Percentiles rank a stretch among this genome's conserved stretches.
These are phyloP conservation scores for Macadamia integrifolia DNA, from an alignment of 164 flowering plant species.

Conservation along the genomic window DNA sequence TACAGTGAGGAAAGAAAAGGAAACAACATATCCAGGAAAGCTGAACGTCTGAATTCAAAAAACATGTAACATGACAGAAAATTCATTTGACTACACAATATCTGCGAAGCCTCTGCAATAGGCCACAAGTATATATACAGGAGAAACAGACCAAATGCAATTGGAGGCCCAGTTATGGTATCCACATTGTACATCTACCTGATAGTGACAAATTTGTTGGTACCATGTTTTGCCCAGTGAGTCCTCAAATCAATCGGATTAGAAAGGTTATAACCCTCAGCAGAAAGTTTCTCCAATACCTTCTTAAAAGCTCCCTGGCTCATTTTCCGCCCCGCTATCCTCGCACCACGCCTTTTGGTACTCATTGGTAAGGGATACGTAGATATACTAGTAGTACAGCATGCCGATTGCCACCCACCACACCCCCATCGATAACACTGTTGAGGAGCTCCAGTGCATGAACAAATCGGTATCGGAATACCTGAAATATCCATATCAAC, in stretches of 20 bases:
- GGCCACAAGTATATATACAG: slow-evolving; percentile 46
- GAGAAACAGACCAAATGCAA: slow-evolving; percentile 38
- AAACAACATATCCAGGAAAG: slow-evolving; percentile 25
- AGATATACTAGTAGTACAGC: slow-evolving; percentile 80
- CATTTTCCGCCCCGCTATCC: slow-evolving; percentile 95
- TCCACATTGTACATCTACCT: slow-evolving; percentile 45
- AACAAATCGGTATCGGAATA: slow-evolving; percentile 79
- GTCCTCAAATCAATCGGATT: slow-evolving; percentile 77
- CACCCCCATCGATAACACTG: slow-evolving; percentile 94
- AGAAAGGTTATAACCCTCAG: slow-evolving; percentile 66
- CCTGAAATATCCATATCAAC: slow-evolving; percentile 71
- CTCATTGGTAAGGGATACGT: slow-evolving; percentile 89
- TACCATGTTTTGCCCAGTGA: slow-evolving; percentile 92
- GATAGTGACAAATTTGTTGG: slow-evolving; percentile 91
- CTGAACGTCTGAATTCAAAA: slow-evolving; percentile 25
- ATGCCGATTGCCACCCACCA: slow-evolving; percentile 97
- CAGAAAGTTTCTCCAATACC: slow-evolving; percentile 78
- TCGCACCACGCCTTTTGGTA: slow-evolving; percentile 76
- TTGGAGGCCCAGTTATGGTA: slow-evolving; percentile 19
- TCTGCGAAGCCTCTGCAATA: slow-evolving; percentile 26
- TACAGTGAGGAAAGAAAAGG: slow-evolving; percentile 15
- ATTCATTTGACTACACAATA: slow-evolving; percentile 23
- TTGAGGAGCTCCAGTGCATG: slow-evolving; percentile 78
- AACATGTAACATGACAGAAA: slow-evolving; percentile 31
- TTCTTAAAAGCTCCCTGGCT: slow-evolving; percentile 92